phyloP scores from a whole-genome alignment of 306 rosid genomes.

The Inga laurina region DNA sequence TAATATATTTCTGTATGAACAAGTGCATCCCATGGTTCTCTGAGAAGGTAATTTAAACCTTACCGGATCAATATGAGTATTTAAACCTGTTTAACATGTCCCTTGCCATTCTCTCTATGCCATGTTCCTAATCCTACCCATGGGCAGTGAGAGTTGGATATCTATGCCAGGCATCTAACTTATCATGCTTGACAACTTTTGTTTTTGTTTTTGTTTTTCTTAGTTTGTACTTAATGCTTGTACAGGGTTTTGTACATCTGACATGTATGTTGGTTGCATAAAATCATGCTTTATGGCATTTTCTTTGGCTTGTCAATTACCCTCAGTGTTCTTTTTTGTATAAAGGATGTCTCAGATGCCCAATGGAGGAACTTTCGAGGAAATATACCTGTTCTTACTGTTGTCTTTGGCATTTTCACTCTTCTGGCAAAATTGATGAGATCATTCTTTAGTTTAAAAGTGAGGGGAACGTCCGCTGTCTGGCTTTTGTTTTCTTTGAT shows the following conservation, averaged over 20 bases:
- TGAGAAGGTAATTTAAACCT: neutral
- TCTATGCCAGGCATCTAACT: neutral
- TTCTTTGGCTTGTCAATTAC: slow-evolving; percentile 25
- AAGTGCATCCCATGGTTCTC: neutral
- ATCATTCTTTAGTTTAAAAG: slow-evolving; percentile 53
- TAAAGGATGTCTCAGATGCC: slow-evolving; percentile 88
- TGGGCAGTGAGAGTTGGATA: neutral
- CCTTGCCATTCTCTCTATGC: neutral
- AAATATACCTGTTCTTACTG: slow-evolving; percentile 71
- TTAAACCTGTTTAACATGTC: neutral
- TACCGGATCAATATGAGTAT: neutral
- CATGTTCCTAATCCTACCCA: neutral
- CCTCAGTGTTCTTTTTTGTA: slow-evolving; percentile 23
- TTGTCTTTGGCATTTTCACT: slow-evolving; percentile 66
- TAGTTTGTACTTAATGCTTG: neutral
- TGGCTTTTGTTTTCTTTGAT: slow-evolving; percentile 77
- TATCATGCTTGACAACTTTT: neutral
- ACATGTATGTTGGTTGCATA: neutral
- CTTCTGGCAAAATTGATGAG: slow-evolving; percentile 56
- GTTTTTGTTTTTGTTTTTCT: neutral
- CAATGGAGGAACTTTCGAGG: slow-evolving; percentile 93
- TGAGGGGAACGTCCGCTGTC: slow-evolving; percentile 73
- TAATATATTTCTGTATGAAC: neutral
- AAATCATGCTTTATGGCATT: neutral
- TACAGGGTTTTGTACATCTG: neutral